Percentiles rank a stretch among this genome's conserved stretches.
These are phyloP conservation scores for Debaryomyces psychrophilus DNA, from an alignment of 1,139 yeast genomes.

Conservation along the genomic window DNA sequence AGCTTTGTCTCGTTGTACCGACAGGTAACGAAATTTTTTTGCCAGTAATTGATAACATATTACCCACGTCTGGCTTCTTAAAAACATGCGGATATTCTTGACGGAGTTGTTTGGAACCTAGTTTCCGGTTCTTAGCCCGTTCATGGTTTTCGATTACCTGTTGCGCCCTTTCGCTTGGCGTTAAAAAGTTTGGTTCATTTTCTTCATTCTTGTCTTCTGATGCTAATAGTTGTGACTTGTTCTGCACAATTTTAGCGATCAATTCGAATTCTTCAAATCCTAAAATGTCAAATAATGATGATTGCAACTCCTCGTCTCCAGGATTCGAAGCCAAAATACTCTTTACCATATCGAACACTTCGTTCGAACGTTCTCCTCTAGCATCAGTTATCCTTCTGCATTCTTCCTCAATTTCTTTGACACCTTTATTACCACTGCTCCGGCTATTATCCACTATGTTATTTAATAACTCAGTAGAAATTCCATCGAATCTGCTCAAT, in stretches of 20 bases:
- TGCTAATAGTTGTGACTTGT: constrained; percentile 36
- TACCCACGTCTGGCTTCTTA: constrained; percentile 68
- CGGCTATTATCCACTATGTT: constrained; percentile 27
- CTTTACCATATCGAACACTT: constrained; percentile 27
- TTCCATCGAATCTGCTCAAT: constrained; percentile 31
- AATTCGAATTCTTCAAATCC: constrained; percentile 87
- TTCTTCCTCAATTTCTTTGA: constrained; percentile 26
- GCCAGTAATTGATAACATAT: constrained; percentile 73
- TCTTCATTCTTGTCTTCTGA: constrained; percentile 11
- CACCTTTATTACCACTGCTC: constrained; percentile 3
- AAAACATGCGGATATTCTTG: constrained; percentile 86
- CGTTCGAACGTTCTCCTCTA: constrained; percentile 30
- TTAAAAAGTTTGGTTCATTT: constrained; percentile 39
- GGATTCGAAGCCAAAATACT: constrained; percentile 32
- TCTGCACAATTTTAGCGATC: constrained; percentile 64
- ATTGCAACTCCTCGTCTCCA: constrained; percentile 66
- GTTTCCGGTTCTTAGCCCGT: constrained; percentile 51
- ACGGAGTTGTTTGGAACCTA: constrained; percentile 49
- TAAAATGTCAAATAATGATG: constrained; percentile 69
- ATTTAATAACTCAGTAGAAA: constrained; percentile 38
- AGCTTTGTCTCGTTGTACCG: constrained; percentile 73
- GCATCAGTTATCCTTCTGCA: constrained; percentile 33
- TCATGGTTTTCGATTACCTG: constrained; percentile 59
- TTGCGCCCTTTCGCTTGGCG: constrained; percentile 60
- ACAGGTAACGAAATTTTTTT: constrained; percentile 76